phyloP scores from a whole-genome alignment of 768 basidiomycete genomes.

The Antrodiella citrinella region DNA sequence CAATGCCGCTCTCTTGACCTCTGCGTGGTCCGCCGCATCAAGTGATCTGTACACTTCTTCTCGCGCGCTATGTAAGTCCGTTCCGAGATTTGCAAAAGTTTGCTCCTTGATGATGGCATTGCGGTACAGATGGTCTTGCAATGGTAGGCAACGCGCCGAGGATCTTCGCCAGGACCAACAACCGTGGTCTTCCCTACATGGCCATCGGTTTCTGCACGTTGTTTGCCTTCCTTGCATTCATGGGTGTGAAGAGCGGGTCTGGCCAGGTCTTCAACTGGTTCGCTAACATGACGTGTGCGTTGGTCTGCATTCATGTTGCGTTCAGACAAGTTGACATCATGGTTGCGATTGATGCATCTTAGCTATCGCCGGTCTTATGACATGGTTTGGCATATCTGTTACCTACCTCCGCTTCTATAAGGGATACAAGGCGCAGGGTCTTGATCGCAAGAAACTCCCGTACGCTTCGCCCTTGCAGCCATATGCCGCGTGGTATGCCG shows the following conservation, averaged over 20 bases:
- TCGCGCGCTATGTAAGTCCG: constrained; percentile 29
- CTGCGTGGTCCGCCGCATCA: constrained; percentile 34
- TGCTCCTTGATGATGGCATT: no score
- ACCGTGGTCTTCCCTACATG: constrained; percentile 37
- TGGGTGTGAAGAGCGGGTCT: constrained; percentile 28
- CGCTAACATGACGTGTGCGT: constrained; percentile 13
- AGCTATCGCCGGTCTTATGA: constrained; percentile 32
- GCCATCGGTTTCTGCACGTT: constrained; percentile 22
- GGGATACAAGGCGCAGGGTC: constrained; percentile 42
- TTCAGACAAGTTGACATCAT: neutral
- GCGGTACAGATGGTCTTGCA: constrained; percentile 40
- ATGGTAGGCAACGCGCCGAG: constrained; percentile 44
- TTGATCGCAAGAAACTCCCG: constrained; percentile 39
- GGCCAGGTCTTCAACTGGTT: constrained; percentile 36
- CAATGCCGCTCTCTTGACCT: constrained; percentile 22
- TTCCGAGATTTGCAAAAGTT: no score
- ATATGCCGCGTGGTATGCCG: constrained; percentile 30
- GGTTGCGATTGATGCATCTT: no score
- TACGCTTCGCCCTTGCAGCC: constrained; percentile 35
- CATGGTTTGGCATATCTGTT: constrained; percentile 37
- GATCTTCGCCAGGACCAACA: constrained; percentile 34
- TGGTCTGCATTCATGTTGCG: neutral
- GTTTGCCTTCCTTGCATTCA: constrained; percentile 33
- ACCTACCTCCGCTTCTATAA: constrained; percentile 39
- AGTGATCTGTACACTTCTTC: constrained; percentile 33